Base-by-base conservation (phyloP, 1,284 basidiomycete genomes). In the Ganoderma resinaceum region DNA sequence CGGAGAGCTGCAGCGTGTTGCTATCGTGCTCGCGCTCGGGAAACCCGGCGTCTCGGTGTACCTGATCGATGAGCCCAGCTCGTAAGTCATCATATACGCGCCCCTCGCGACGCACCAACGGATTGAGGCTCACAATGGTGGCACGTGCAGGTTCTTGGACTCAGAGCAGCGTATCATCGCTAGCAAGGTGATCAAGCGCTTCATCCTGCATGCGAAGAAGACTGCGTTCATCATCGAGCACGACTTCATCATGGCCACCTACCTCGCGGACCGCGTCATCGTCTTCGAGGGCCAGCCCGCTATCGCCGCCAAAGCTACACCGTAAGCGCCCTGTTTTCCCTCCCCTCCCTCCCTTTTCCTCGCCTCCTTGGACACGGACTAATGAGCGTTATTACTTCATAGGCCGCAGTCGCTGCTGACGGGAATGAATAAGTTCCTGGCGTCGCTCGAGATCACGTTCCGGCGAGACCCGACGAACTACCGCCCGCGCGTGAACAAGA, bases 91-190 rank as follows among this genome's bases (percentile, higher is more conserved):
- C 46, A 16, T 52, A 62, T 46, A 43, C 43, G 12, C 20, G 43
- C 62, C 18, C 26, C 62, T 31, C 60, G 42, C 55, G 53, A 40
- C 20, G 52, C 62, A 23, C 2, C 16, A 8, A 31, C 40, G 43
- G 31, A 62, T 37, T 38, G 40, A 40, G 35, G 29, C 65, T 61
- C 23, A 52, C 46, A 52, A 12, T 6, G 33, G 59, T 67, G 68
- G 59, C n/a, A 5, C 65, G 72, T 57, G 73, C 72, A 94, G 92
- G 79, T 96, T 96, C 90, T 85, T 99, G 76, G 96, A 99, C 80
- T 98, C 97, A 42, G 96, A 99, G 80, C 96, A 99, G 81, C 96
- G 96, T 91, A 98, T 99, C 79, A 93, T 96, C 73, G 95, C 97
- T 8, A 93, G 92, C 78, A 97, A 97, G 79, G 95, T 98, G 77